These are phyloP conservation scores for Saussurea involucrata DNA, from an alignment of 129 eudicot species.

Conservation along the genomic window DNA sequence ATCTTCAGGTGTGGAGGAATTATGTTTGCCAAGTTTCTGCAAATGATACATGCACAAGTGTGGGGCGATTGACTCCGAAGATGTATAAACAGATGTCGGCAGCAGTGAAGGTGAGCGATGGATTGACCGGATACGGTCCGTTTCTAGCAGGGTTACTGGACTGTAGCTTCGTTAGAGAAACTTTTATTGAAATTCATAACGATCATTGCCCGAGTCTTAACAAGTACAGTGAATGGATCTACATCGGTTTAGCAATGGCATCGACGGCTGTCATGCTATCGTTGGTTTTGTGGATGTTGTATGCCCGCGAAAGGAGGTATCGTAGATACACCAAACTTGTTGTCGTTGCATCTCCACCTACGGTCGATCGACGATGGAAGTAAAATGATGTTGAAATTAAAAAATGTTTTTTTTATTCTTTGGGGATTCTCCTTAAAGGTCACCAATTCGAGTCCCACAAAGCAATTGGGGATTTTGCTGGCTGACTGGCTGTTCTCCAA, in stretches of 20 bases:
- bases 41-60: conserved; percentile 50
- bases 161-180: conserved; percentile 66
- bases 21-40: conserved; percentile 59
- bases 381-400: not conserved
- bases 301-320: conserved; percentile 66
- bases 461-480: too few relatives aligned
- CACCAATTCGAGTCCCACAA: too few relatives aligned
- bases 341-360: conserved; percentile 19
- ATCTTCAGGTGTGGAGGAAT: conserved; percentile 64
- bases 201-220: conserved; percentile 62
- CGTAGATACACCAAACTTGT: conserved; percentile 54
- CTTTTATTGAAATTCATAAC: conserved; percentile 43
- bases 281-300: conserved; percentile 67
- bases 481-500: too few relatives aligned
- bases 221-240: conserved; percentile 55
- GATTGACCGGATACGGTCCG: conserved; percentile 47
- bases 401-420: not conserved
- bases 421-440: too few relatives aligned
- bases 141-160: conserved; percentile 53
- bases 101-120: conserved; percentile 62
- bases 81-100: conserved; percentile 61
- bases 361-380: conserved; percentile 1
- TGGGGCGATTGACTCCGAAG: conserved; percentile 67
- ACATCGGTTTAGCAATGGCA: conserved; percentile 61
- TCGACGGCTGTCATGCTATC: conserved; percentile 76